Percentiles rank a stretch among this genome's conserved stretches.
Conservation (phyloP, 257 asterid species). For the Solanum chiquidenum region DNA sequence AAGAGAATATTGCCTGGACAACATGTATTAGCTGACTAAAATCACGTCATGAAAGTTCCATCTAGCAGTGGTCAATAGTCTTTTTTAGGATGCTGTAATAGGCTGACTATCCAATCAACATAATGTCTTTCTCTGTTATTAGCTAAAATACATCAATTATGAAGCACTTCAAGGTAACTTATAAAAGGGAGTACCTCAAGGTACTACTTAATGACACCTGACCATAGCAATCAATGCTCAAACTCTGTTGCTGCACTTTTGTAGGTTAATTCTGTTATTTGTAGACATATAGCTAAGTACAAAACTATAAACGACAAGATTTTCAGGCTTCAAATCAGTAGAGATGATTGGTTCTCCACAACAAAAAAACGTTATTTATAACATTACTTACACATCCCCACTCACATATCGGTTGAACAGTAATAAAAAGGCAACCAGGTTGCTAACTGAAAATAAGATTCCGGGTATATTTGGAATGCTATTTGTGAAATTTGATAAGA, state of each 20-base stretch:
- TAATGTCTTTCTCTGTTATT: not conserved
- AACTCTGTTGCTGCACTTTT: not conserved
- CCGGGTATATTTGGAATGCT: not conserved
- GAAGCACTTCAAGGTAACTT: not conserved
- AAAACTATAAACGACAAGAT: not conserved
- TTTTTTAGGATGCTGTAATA: not conserved
- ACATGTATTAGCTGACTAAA: not conserved
- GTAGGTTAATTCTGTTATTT: not conserved
- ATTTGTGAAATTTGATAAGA: not conserved
- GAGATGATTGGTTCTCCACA: not conserved
- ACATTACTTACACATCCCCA: not conserved
- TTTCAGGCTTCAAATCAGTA: not conserved
- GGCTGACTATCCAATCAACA: not conserved
- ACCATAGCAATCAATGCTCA: not conserved
- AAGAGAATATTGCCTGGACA: not conserved
- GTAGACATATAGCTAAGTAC: not conserved
- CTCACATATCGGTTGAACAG: not conserved
- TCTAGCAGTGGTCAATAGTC: not conserved
- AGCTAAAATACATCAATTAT: not conserved
- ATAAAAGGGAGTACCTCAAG: not conserved
- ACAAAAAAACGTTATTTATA: not conserved
- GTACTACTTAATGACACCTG: not conserved
- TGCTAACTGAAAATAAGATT: not conserved
- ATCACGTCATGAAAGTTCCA: not conserved
- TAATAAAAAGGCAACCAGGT: not conserved